Percentiles rank a stretch among this genome's conserved stretches.
phyloP scores from a whole-genome alignment of 164 flowering plant genomes.

The Vitis riparia region DNA sequence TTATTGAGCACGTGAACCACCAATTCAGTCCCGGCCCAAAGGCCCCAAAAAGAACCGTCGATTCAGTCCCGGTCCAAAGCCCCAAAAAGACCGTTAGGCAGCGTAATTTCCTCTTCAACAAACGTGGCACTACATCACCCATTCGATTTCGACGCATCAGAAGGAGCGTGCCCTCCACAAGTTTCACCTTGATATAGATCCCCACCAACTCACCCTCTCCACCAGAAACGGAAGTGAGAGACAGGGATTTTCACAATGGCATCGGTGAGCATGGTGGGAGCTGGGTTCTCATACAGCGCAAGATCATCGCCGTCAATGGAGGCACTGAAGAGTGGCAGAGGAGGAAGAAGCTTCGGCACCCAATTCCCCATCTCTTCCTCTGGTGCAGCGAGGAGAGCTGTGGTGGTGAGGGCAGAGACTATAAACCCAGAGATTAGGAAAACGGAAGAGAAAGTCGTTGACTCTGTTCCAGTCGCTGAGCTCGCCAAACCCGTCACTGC shows the following conservation, averaged over 20 bases:
- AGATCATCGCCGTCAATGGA: conserved; percentile 8
- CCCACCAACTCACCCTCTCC: conserved; percentile 1
- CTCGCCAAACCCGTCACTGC: conserved; percentile 88
- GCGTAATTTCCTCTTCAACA: neutral
- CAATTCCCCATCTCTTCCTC: neutral
- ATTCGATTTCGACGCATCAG: neutral
- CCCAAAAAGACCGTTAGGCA: too few species aligned
- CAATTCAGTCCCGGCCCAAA: too few species aligned
- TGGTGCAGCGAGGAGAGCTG: conserved; percentile 18
- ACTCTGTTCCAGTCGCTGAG: conserved; percentile 70
- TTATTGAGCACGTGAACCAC: too few species aligned
- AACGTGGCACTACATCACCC: conserved; percentile 23
- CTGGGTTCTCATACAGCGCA: conserved; percentile 28
- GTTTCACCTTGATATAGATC: conserved; percentile 8
- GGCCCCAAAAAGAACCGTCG: too few species aligned
- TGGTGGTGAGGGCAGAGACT: conserved; percentile 56
- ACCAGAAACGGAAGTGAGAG: neutral
- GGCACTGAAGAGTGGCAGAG: conserved; percentile 1
- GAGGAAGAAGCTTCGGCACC: neutral
- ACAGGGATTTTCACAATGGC: conserved; percentile 36
- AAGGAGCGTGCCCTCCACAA: conserved; percentile 45
- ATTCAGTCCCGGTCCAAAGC: too few species aligned
- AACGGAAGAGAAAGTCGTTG: conserved; percentile 77
- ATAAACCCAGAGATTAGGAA: conserved; percentile 84
- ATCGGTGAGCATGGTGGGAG: conserved; percentile 24